Evolutionary conservation across 2,329 filamentous ascomycete genomes (phyloP).

Genomic region (Penicillium hordei): DNA sequence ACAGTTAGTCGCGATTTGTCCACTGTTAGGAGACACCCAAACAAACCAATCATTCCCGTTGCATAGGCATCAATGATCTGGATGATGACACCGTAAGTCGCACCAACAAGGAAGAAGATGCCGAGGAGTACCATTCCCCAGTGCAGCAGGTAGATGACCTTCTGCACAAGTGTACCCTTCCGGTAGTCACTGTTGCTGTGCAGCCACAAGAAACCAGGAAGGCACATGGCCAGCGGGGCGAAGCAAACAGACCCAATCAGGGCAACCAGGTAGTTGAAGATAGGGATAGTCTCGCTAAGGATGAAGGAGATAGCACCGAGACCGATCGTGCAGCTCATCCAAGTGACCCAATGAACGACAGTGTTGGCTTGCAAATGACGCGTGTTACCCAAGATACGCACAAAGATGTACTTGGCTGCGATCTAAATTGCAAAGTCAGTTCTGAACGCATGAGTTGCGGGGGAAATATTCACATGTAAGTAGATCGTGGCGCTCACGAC

Average conservation of each 20-base stretch:
- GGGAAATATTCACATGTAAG: conserved; percentile 28
- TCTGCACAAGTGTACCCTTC: conserved; percentile 37
- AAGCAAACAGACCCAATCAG: conserved; percentile 52
- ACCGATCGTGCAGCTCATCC: conserved; percentile 48
- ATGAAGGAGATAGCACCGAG: conserved; percentile 49
- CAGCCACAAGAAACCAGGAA: conserved; percentile 53
- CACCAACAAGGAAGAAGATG: conserved; percentile 47
- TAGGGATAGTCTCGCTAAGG: conserved; percentile 52
- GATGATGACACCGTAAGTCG: conserved; percentile 34
- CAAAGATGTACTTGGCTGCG: conserved; percentile 55
- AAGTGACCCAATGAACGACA: conserved; percentile 51
- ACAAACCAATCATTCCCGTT: conserved; percentile 22
- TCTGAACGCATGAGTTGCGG: neutral
- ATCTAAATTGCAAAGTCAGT: conserved; percentile 34
- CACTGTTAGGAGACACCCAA: neutral
- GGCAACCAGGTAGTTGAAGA: conserved; percentile 54
- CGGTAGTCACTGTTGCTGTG: conserved; percentile 47
- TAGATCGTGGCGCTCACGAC: conserved; percentile 50
- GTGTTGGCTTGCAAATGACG: conserved; percentile 51
- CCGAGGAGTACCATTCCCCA: conserved; percentile 44
- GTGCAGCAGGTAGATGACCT: conserved; percentile 43
- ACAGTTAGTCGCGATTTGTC: neutral
- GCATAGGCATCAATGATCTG: conserved; percentile 26
- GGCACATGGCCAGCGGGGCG: conserved; percentile 49
- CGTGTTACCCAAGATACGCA: conserved; percentile 52